phyloP scores from a whole-genome alignment of 2,329 filamentous ascomycete species.

The Ilyonectria destructans region DNA sequence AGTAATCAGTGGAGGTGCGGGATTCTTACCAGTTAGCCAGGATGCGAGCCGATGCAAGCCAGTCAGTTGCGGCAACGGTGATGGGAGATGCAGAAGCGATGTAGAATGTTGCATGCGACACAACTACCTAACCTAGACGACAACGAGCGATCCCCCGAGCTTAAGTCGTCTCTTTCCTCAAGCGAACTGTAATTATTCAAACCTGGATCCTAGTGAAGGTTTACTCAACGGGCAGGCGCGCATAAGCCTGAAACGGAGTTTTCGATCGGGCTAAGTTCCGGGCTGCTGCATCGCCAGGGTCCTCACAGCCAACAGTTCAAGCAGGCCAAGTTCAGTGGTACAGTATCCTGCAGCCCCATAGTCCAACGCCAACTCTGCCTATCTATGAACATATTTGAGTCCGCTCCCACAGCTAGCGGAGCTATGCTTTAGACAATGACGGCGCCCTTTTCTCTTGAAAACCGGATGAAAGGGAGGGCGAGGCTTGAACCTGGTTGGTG shows the following conservation, averaged over 20 bases:
- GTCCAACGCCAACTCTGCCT: background rate
- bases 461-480: background rate
- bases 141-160: slow-evolving; percentile 16
- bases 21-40: slow-evolving; percentile 15
- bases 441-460: background rate
- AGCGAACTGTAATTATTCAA: slow-evolving; percentile 1
- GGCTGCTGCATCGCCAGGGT: slow-evolving; percentile 6
- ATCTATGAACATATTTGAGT: background rate
- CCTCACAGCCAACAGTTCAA: background rate
- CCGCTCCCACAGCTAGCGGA: background rate
- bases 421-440: background rate
- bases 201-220: slow-evolving; percentile 38
- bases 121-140: background rate
- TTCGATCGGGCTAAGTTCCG: slow-evolving; percentile 16
- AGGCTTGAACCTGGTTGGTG: background rate
- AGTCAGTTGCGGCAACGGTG: background rate
- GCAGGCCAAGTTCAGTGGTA: background rate
- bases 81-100: slow-evolving; percentile 11
- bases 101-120: slow-evolving; percentile 12
- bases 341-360: background rate
- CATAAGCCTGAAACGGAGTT: slow-evolving; percentile 15
- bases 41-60: slow-evolving; percentile 2
- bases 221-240: slow-evolving; percentile 25
- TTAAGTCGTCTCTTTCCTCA: slow-evolving; percentile 35
- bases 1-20: background rate